A percentile compares a stretch with the other conserved stretches of the same genome.
Conservation (phyloP, 306 rosid species). For the Vigna radiata region DNA sequence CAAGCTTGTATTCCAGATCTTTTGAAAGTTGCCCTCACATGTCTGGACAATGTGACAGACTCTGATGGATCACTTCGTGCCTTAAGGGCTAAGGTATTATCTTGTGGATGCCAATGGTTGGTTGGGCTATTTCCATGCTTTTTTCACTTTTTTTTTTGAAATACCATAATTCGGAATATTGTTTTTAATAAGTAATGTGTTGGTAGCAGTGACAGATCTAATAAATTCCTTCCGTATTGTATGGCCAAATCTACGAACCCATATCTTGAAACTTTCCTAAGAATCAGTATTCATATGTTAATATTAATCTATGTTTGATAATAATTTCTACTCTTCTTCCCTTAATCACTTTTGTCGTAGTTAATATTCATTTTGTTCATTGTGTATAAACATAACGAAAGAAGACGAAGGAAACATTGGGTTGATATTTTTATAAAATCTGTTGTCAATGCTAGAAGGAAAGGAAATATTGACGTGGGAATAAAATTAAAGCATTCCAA, state of each 20-base stretch:
- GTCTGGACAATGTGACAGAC: slow-evolving; percentile 85
- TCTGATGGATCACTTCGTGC: slow-evolving; percentile 95
- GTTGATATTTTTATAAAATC: slow-evolving; percentile 25
- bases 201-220: slow-evolving; percentile 20
- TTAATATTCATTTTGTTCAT: no score
- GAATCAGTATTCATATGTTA: slow-evolving; percentile 4
- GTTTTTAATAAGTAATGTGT: slow-evolving; percentile 3
- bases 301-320: not conserved
- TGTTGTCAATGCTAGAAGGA: slow-evolving; percentile 7
- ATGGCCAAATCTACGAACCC: slow-evolving; percentile 11
- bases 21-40: slow-evolving; percentile 84
- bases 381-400: no score
- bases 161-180: not conserved
- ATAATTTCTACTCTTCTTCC: not conserved
- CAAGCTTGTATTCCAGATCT: slow-evolving; percentile 95
- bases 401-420: not conserved
- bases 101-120: slow-evolving; percentile 28
- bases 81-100: slow-evolving; percentile 87
- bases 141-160: slow-evolving; percentile 21
- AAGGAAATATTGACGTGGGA: not conserved
- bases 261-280: not conserved
- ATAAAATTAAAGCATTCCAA: slow-evolving; percentile 15
- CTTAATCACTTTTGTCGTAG: slow-evolving; percentile 3
- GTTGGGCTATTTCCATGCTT: slow-evolving; percentile 4
- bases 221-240: slow-evolving; percentile 10